phyloP scores from a whole-genome alignment of 495 filamentous ascomycete genomes.

The Hypoxylon crocopeplum region DNA sequence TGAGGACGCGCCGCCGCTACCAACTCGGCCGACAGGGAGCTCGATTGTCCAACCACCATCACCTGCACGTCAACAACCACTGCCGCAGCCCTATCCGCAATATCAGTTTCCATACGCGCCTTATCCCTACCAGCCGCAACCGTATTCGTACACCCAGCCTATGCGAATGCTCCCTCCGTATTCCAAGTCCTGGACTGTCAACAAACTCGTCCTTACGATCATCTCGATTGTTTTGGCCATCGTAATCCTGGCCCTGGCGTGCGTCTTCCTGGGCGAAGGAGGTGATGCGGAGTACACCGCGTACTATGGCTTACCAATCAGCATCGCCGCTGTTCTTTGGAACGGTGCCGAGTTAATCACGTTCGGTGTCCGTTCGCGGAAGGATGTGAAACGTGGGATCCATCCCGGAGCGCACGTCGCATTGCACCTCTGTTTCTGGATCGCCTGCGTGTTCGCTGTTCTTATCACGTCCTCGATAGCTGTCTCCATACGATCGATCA shows the following conservation, averaged over 20 bases:
- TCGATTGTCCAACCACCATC: not conserved
- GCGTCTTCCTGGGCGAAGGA: slow-evolving; percentile 15
- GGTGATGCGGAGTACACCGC: not conserved
- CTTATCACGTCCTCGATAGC: slow-evolving; percentile 14
- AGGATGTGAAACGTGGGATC: slow-evolving; percentile 38
- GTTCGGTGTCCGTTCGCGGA: slow-evolving; percentile 29
- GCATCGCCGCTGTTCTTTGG: slow-evolving; percentile 45
- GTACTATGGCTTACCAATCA: slow-evolving; percentile 25
- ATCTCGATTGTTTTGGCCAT: slow-evolving; percentile 36
- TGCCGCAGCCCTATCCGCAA: slow-evolving; percentile 20
- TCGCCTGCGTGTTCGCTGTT: slow-evolving; percentile 39
- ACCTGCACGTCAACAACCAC: slow-evolving; percentile 18
- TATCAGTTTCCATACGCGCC: slow-evolving; percentile 20
- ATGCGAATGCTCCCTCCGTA: slow-evolving; percentile 28
- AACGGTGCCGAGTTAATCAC: slow-evolving; percentile 45
- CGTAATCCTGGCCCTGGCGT: slow-evolving; percentile 39
- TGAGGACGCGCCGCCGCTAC: not conserved
- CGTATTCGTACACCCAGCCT: slow-evolving; percentile 22
- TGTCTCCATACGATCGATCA: not conserved
- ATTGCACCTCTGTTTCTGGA: slow-evolving; percentile 44
- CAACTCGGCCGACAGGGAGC: slow-evolving; percentile 1
- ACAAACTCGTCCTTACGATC: slow-evolving; percentile 41
- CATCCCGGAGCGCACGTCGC: slow-evolving; percentile 49
- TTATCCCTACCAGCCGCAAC: slow-evolving; percentile 25
- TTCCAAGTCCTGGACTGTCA: slow-evolving; percentile 21